Evolutionary conservation across 768 basidiomycete genomes (phyloP).

Genomic region (Pulveroboletus sp.): DNA sequence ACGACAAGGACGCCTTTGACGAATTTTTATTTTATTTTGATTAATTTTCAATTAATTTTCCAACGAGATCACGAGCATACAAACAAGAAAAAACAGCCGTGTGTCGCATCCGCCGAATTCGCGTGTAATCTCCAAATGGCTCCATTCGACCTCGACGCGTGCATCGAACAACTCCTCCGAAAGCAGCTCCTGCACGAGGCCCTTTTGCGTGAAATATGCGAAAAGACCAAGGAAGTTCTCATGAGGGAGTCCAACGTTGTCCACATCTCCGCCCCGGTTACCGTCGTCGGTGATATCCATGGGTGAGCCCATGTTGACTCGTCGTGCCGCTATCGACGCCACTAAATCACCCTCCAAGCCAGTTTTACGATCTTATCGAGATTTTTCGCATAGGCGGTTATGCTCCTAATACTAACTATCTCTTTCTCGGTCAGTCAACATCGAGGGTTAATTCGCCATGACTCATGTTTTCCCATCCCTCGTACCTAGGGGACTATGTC

Average conservation of each 20-base stretch:
- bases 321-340: slow-evolving; percentile 15
- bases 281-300: slow-evolving; percentile 98
- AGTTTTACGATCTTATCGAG: slow-evolving; percentile 99
- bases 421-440: slow-evolving; percentile 82
- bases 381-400: slow-evolving; percentile 99
- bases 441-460: neutral
- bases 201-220: slow-evolving; percentile 95
- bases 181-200: slow-evolving; percentile 96
- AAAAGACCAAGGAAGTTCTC: slow-evolving; percentile 98
- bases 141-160: slow-evolving; percentile 94
- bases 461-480: slow-evolving; percentile 6
- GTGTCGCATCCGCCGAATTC: slow-evolving; percentile 3
- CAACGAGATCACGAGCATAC: neutral
- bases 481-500: slow-evolving; percentile 85
- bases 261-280: slow-evolving; percentile 93
- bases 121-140: slow-evolving; percentile 22
- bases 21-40: slow-evolving; percentile 6
- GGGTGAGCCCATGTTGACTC: slow-evolving; percentile 59
- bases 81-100: slow-evolving; percentile 23
- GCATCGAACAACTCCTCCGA: slow-evolving; percentile 82
- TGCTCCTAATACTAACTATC: slow-evolving; percentile 94
- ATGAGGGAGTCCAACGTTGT: slow-evolving; percentile 99
- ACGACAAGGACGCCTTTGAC: neutral
- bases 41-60: slow-evolving; percentile 14
- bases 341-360: slow-evolving; percentile 55